Base-by-base conservation (phyloP, 257 asterid genomes). In the Cruciata laevipes region DNA sequence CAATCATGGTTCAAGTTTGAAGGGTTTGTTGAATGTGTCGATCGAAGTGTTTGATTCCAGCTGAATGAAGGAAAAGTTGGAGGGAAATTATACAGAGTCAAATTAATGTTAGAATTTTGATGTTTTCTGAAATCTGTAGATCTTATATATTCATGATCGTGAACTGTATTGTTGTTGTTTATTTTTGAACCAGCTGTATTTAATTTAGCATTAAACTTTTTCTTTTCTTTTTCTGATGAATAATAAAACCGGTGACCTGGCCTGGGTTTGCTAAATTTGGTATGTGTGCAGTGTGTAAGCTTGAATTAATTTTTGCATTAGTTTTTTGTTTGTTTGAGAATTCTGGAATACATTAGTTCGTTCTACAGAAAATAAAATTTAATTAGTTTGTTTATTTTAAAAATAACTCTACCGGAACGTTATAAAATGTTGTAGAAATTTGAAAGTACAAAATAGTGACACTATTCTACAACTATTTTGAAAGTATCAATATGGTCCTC, bases 1-100 rank as follows among this genome's bases (percentile, higher is more conserved):
- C 57, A 62, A 33, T 64, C 16, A 63, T 71, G 31, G 16, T 16
- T 71, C 63, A 61, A 40, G 66, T 27, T 57, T 74, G 47, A 74
- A 78, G 66, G 42, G 35, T 3, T 11, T 14, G 14, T 42, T 42
- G 4, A 13, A 42, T 42, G 12, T 42, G 51, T 35, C 42, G 30
- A 42, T 42, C 51, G 1, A 42, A 42, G 51, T 13, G 51, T 42
- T 13, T 42, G 42, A 37, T 37, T 37, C 42, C 13, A 37, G 51
- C 51, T 42, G 8, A 37, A 37, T 42, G 55, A 47, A 47, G 55
- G 8, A 6, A 6, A 16, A 47, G 51, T 47, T 47, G 55, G 20
- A 47, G 55, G 55, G 55, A 17, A 5, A 16, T 47, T n/a, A n/a
- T n/a, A n/a, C n/a, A 17, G 20, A 14, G 55, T 47, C n/a, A 47